Evolutionary conservation across 345 rosid species (phyloP).

Genomic region (Dovyalis caffra): DNA sequence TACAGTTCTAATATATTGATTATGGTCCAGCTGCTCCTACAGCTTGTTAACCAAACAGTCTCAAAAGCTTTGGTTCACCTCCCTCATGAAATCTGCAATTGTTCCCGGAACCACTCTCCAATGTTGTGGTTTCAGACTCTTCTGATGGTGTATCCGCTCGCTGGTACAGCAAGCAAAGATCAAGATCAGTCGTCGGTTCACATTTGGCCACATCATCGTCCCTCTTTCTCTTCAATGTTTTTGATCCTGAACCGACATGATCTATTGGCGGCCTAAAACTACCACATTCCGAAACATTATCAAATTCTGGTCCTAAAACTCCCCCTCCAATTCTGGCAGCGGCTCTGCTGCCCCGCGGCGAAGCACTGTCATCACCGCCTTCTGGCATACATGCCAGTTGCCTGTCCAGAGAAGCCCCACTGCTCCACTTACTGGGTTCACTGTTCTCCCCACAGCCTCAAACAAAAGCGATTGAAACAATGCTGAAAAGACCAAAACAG

Average conservation of each 20-base stretch:
- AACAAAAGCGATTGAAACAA: slow-evolving; percentile 63
- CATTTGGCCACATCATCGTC: neutral
- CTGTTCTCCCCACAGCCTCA: slow-evolving; percentile 67
- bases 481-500: slow-evolving; percentile 34
- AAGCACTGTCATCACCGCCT: slow-evolving; percentile 61
- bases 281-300: slow-evolving; percentile 15
- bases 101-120: slow-evolving; percentile 16
- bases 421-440: slow-evolving; percentile 71
- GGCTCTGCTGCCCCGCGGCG: slow-evolving; percentile 53
- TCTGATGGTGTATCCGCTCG: slow-evolving; percentile 44
- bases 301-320: slow-evolving; percentile 7
- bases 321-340: slow-evolving; percentile 30
- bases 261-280: neutral
- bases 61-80: slow-evolving; percentile 35
- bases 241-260: neutral
- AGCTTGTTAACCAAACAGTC: slow-evolving; percentile 28
- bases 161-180: slow-evolving; percentile 22
- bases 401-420: slow-evolving; percentile 70
- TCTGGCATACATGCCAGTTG: slow-evolving; percentile 61
- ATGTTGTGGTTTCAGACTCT: slow-evolving; percentile 46
- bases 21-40: neutral
- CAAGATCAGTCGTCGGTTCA: slow-evolving; percentile 10
- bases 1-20: neutral
- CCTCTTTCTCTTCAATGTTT: slow-evolving; percentile 23
- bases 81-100: neutral